phyloP scores from a whole-genome alignment of 2,329 filamentous ascomycete species.

The Plectosphaerella cucumerina region DNA sequence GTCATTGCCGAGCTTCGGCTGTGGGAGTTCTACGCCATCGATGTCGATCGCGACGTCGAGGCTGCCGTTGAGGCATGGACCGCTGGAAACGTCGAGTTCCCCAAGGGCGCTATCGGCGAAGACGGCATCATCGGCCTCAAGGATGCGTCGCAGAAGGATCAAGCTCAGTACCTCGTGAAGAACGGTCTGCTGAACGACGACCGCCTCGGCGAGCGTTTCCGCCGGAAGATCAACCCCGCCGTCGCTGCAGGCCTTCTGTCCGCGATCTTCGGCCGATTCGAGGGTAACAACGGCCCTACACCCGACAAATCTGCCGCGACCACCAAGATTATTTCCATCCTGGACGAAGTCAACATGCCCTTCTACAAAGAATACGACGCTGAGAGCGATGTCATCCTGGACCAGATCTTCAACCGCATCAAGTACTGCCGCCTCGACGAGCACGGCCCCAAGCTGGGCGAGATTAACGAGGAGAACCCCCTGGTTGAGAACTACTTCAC shows the following conservation, averaged over 20 bases:
- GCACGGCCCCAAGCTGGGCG: slow-evolving; percentile 80
- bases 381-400: slow-evolving; percentile 76
- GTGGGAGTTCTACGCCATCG: slow-evolving; percentile 90
- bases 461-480: slow-evolving; percentile 71
- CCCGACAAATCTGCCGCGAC: slow-evolving; percentile 48
- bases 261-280: slow-evolving; percentile 65
- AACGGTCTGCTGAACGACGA: slow-evolving; percentile 69
- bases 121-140: slow-evolving; percentile 44
- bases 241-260: slow-evolving; percentile 66
- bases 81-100: slow-evolving; percentile 50
- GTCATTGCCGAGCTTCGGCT: slow-evolving; percentile 74
- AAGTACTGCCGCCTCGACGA: slow-evolving; percentile 94
- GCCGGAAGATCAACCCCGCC: slow-evolving; percentile 64
- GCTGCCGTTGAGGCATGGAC: slow-evolving; percentile 70
- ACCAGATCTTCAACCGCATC: slow-evolving; percentile 90
- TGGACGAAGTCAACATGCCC: slow-evolving; percentile 81
- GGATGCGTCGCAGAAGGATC: slow-evolving; percentile 38
- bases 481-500: slow-evolving; percentile 96
- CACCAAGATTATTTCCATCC: slow-evolving; percentile 55
- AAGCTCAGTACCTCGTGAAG: slow-evolving; percentile 60
- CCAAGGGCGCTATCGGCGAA: slow-evolving; percentile 35
- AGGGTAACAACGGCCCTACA: slow-evolving; percentile 40
- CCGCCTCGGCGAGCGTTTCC: slow-evolving; percentile 74
- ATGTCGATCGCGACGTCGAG: slow-evolving; percentile 69
- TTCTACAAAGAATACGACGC: slow-evolving; percentile 90